Evolutionary conservation across 345 rosid genomes (phyloP).

Genomic region (Carallia brachiata): DNA sequence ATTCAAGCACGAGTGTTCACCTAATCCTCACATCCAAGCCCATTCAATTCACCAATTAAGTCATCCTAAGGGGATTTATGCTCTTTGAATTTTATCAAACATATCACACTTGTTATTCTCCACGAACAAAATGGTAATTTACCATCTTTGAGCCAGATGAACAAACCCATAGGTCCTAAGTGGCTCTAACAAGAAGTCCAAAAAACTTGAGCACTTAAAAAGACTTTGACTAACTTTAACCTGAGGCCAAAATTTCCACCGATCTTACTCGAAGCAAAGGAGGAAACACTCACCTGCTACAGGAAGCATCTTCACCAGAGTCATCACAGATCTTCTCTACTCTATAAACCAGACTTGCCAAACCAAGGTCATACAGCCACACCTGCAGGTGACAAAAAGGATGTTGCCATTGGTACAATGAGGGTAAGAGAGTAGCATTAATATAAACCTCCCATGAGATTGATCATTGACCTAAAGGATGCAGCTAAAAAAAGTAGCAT

Average conservation of each 20-base stretch:
- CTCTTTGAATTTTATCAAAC: no score
- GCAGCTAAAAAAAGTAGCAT: not conserved
- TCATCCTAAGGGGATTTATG: no score
- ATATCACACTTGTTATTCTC: no score
- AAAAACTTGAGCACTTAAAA: not conserved
- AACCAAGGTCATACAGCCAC: slow-evolving; percentile 56
- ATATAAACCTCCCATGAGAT: not conserved
- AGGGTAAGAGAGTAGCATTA: no score
- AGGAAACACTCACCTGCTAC: slow-evolving; percentile 64
- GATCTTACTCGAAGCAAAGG: not conserved
- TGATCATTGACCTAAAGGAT: not conserved
- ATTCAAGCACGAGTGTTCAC: no score
- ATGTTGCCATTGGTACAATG: not conserved
- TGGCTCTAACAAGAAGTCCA: not conserved
- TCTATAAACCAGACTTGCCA: slow-evolving; percentile 46
- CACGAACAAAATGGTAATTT: no score
- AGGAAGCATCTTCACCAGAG: slow-evolving; percentile 74
- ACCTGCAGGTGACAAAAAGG: slow-evolving; percentile 36
- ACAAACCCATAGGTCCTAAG: not conserved
- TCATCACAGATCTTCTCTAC: slow-evolving; percentile 74
- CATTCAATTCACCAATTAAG: no score
- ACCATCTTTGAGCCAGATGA: no score
- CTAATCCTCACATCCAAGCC: no score
- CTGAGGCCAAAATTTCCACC: not conserved
- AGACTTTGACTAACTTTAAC: not conserved